These are phyloP conservation scores for Penicillium riverlandense DNA, from an alignment of 495 filamentous ascomycete genomes.

Conservation along the genomic window DNA sequence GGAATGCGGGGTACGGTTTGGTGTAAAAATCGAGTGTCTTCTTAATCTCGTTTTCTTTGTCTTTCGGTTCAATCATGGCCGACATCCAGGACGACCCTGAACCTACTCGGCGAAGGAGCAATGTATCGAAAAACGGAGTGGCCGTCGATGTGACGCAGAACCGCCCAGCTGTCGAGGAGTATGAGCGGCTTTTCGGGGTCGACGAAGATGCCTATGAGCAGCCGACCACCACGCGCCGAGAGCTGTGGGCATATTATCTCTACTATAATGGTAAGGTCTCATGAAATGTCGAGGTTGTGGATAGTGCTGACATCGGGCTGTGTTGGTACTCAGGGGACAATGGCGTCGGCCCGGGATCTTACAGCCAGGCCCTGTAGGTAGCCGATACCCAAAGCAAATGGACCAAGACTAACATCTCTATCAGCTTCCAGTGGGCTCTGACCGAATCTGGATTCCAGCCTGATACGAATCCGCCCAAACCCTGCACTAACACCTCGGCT, in stretches of 20 bases:
- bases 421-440: constrained; percentile 41
- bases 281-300: neutral
- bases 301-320: neutral
- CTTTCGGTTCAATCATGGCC: neutral
- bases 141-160: constrained; percentile 5
- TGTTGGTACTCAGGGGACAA: constrained; percentile 28
- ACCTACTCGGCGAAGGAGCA: neutral
- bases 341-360: constrained; percentile 41
- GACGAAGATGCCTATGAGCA: constrained; percentile 33
- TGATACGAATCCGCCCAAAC: constrained; percentile 27
- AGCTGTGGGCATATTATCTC: constrained; percentile 45
- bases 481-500: constrained; percentile 34
- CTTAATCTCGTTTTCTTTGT: neutral
- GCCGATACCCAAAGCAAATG: neutral
- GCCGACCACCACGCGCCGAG: constrained; percentile 39
- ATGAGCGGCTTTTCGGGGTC: constrained; percentile 33
- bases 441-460: constrained; percentile 38
- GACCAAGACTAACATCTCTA: neutral
- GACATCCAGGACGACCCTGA: constrained; percentile 2
- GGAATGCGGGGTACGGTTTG: constrained; percentile 9
- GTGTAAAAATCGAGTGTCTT: neutral
- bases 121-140: constrained; percentile 1
- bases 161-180: constrained; percentile 17
- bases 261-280: constrained; percentile 31
- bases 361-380: constrained; percentile 37